Conservation (phyloP, 495 filamentous ascomycete species). For the Penicillium subrubescens region DNA sequence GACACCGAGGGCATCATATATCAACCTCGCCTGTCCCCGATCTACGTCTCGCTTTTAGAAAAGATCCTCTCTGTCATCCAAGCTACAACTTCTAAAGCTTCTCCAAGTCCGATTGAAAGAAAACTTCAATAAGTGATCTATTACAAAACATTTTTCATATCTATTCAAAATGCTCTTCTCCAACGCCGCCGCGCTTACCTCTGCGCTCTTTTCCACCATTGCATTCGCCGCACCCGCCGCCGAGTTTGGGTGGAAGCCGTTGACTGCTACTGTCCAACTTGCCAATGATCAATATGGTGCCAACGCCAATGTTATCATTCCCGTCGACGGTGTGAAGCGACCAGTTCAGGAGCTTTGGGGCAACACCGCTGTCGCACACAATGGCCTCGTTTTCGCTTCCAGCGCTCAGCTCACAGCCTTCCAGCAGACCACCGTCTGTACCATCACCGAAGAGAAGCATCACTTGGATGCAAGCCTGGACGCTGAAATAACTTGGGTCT, state of each 20-base stretch:
- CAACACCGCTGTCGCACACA: conserved; percentile 16
- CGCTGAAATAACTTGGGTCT: conserved; percentile 13
- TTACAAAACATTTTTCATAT: background rate
- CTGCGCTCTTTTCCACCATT: conserved; percentile 16
- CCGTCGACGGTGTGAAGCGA: conserved; percentile 23
- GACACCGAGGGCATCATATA: background rate
- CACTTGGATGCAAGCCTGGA: conserved; percentile 4
- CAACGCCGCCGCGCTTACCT: conserved; percentile 17
- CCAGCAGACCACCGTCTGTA: conserved; percentile 23
- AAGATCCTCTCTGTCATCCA: background rate
- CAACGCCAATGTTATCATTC: conserved; percentile 20
- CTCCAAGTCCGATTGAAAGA: background rate
- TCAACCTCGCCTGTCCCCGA: background rate
- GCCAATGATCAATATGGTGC: conserved; percentile 27
- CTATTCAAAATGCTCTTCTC: conserved; percentile 23
- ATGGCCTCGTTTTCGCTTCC: conserved; percentile 30
- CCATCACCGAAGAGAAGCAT: conserved; percentile 15
- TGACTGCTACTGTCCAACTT: conserved; percentile 23
- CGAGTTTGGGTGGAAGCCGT: conserved; percentile 12
- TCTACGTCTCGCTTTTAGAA: background rate
- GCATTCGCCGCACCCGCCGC: conserved; percentile 14
- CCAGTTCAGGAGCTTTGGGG: conserved; percentile 29
- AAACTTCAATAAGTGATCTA: background rate
- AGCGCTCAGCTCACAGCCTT: conserved; percentile 24
- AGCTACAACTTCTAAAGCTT: background rate